Evolutionary conservation across 2,329 filamentous ascomycete genomes (phyloP), one percentile per base, ranked within the genome.

Genomic region (Cryphonectria naterciae): DNA sequence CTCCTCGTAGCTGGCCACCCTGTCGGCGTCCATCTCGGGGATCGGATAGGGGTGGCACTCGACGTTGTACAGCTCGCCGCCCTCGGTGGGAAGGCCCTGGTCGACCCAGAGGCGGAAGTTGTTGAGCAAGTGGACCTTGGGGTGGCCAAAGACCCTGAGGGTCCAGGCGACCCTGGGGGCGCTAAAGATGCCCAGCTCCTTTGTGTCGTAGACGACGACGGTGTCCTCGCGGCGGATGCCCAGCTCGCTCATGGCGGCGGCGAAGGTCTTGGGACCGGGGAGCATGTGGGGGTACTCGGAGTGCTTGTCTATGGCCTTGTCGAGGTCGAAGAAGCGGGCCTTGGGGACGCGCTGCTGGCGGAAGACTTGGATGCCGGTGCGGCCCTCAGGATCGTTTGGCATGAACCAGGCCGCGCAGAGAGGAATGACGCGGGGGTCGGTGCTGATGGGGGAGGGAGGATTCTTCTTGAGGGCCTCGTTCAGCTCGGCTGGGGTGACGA

Each of bases 241-340:
- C 65, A 99, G 83, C 74, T 92, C 89, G 76, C 92, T 91, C 95
- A 99, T 97, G 58, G 95, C 93, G 68, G 91, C 88, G 61, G 93
- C 93, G 78, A 99, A 98, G 67, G 89, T 87, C 77, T 93, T 90
- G 52, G 93, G 86, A 10, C 88, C 91, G 2, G 96, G 96, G 2
- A 99, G 89, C 96, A 99, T 99, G 80, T 99, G 96, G 10, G 96
- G 95, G 79, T 97, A 98, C 1, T 93, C 92, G 69, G 92, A 97
- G 76, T 90, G 89, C 74, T 91, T 90, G 81, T 99, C 95, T 77
- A 96, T 94, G 79, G 97, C 88, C 77, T 90, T 93, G 82, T 99
- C 96, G 68, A 99, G 87, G 81, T 99, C 95, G 81, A 99, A 99
- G 88, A 98, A 99, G 43, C 94, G 92, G 1, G 96, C 92, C 77